Evolutionary conservation across 2,329 filamentous ascomycete genomes (phyloP), one percentile per base, ranked within the genome.

Genomic region (Xylariaceae sp.): DNA sequence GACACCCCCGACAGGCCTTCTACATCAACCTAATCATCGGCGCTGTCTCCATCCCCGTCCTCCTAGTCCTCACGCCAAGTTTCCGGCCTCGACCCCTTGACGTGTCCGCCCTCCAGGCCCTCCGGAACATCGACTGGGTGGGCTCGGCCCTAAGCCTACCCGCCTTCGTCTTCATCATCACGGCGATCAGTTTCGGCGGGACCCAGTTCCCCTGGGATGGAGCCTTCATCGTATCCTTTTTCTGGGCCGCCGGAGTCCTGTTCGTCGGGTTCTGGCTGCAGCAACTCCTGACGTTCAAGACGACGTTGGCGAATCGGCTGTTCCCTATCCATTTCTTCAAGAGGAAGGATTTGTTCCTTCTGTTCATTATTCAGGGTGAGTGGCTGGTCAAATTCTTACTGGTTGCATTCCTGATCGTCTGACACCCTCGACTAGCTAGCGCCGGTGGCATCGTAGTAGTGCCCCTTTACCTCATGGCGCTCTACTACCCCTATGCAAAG

Each of bases 1-100:
- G 4, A 51, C 23, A 51, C 3, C 6, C 4, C 6, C 1, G 23
- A 2, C n/a, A 52, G 50, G 13, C 52, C 10, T 54, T 54, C 41
- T 54, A 54, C 9, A 8, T 54, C 41, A 54, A 54, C 13, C 39
- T 54, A 18, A n/a, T 54, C 5, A 47, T 54, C 13, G 52, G 52
- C 13, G 52, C 9, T 3, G 6, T n/a, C 17, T 47, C 4, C 11
- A 30, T 30, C 6, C 52, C 52, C 7, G 23, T 47, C 2, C 30
- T 34, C 13, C 52, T 54, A 1, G 17, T 54, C 23, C 41, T 54
- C 6, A 18, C 15, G 5, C 47, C 47, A 6, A 18, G 4, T 11
- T 54, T 2, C 39, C 39, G 6, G 6, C 23, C 6, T 34, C 37
- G 18, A 39, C 15, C 47, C 7, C 15, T 18, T 2, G 47, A 49